Conservation (phyloP, 2,329 filamentous ascomycete species). For the Aspergillus carbonarius region DNA sequence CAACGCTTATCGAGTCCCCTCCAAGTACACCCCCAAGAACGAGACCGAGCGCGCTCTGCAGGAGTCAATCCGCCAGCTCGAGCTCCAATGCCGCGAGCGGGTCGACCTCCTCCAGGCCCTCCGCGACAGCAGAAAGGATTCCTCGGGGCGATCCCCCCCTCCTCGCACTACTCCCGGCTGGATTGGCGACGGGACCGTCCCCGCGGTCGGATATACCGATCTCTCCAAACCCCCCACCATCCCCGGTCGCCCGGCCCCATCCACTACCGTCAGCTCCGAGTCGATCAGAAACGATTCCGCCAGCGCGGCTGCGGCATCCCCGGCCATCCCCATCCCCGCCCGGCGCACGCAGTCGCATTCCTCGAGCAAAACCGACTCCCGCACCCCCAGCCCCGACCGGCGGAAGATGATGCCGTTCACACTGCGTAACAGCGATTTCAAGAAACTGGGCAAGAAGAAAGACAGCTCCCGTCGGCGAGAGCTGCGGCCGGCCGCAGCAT, state of each 20-base stretch:
- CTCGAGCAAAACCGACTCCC: slow-evolving; percentile 46
- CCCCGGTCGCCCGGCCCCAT: slow-evolving; percentile 42
- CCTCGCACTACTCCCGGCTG: slow-evolving; percentile 52
- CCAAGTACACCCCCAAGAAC: slow-evolving; percentile 67
- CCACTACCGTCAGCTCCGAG: slow-evolving; percentile 24
- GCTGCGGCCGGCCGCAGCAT: slow-evolving; percentile 57
- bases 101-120: slow-evolving; percentile 85
- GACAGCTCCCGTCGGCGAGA: slow-evolving; percentile 37
- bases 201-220: slow-evolving; percentile 74
- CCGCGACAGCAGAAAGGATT: slow-evolving; percentile 61
- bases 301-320: neutral
- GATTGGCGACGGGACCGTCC: slow-evolving; percentile 79
- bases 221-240: slow-evolving; percentile 70
- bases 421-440: slow-evolving; percentile 49
- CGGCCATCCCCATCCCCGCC: slow-evolving; percentile 18
- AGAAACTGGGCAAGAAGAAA: slow-evolving; percentile 49
- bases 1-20: slow-evolving; percentile 71
- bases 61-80: slow-evolving; percentile 77
- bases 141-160: slow-evolving; percentile 25
- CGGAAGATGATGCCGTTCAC: slow-evolving; percentile 57
- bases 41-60: slow-evolving; percentile 82
- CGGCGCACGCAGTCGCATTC: slow-evolving; percentile 30
- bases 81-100: slow-evolving; percentile 89
- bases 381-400: slow-evolving; percentile 63
- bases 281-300: slow-evolving; percentile 13